phyloP scores from a whole-genome alignment of 257 asterid species.

The Solanum chmielewskii region DNA sequence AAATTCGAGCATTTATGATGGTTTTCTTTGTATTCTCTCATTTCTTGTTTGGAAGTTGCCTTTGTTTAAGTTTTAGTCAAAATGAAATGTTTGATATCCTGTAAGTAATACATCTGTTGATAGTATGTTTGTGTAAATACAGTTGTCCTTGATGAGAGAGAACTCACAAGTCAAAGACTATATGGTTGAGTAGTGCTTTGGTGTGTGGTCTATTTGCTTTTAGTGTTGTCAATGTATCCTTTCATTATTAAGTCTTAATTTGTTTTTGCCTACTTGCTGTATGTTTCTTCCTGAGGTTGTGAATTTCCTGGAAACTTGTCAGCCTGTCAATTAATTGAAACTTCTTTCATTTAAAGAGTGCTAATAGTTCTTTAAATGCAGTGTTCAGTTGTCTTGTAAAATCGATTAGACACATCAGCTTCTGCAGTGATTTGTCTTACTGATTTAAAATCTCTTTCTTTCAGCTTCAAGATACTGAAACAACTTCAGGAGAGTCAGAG shows the following conservation, averaged over 20 bases:
- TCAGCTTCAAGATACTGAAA: slow-evolving; percentile 82
- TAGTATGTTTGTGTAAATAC: neutral
- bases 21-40: neutral
- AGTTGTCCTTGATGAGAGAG: neutral
- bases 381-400: neutral
- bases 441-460: slow-evolving; percentile 6
- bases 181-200: neutral
- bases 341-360: neutral
- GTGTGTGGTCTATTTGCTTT: neutral
- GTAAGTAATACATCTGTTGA: neutral
- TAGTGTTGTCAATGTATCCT: neutral
- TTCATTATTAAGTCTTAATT: neutral
- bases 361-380: neutral
- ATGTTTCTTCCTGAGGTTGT: neutral
- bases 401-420: neutral
- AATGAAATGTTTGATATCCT: neutral
- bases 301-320: neutral
- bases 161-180: neutral
- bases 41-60: neutral
- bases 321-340: neutral
- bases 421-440: neutral
- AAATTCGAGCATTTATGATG: neutral
- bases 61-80: neutral
- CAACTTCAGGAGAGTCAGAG: slow-evolving; percentile 63
- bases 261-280: neutral